These are phyloP conservation scores for Piper longum DNA, from an alignment of 164 flowering plant genomes.

Conservation along the genomic window DNA sequence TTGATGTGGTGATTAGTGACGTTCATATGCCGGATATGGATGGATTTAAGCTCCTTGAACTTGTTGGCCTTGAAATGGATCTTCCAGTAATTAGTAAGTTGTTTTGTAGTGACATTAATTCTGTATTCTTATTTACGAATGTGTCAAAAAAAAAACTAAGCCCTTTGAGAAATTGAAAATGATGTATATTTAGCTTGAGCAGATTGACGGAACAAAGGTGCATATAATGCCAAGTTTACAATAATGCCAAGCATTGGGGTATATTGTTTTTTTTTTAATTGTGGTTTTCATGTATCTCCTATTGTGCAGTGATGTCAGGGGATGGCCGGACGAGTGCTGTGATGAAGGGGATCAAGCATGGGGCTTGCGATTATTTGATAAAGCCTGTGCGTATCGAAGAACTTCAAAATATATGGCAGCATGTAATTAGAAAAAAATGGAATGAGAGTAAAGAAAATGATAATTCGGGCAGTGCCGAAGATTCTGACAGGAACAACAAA, in stretches of 20 bases:
- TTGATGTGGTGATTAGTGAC: too few species aligned
- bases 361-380: constrained; percentile 27
- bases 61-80: constrained; percentile 79
- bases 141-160: background rate
- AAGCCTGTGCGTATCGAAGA: constrained; percentile 23
- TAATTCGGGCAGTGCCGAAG: constrained; percentile 46
- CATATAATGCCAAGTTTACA: background rate
- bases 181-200: background rate
- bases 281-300: constrained; percentile 1
- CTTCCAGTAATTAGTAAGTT: constrained; percentile 88
- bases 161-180: constrained; percentile 1
- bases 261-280: too few species aligned
- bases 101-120: background rate
- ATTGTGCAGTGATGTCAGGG: constrained; percentile 74
- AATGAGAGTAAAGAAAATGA: constrained; percentile 44
- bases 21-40: too few species aligned
- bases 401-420: constrained; percentile 40
- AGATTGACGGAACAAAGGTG: background rate
- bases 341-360: constrained; percentile 26
- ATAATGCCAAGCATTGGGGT: background rate
- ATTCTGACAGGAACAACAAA: constrained; percentile 32
- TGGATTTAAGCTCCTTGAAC: too few species aligned
- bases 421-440: constrained; percentile 61
- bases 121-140: background rate
- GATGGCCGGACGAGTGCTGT: constrained; percentile 62